Evolutionary conservation across 1,284 basidiomycete species (phyloP).

Genomic region (Mrakiaceae sp.): DNA sequence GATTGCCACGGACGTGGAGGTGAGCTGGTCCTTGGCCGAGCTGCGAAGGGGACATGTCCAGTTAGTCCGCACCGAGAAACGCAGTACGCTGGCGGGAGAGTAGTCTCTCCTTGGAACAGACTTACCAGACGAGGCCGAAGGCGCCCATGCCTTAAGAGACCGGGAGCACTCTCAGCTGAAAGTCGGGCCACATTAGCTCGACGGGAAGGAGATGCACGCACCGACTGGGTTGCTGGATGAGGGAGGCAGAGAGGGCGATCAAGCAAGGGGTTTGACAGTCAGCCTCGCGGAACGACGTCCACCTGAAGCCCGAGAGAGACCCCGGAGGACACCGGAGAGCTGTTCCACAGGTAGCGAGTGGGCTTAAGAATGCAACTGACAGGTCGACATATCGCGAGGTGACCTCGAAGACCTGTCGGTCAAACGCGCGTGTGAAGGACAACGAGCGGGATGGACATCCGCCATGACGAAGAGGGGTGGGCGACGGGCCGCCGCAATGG

Average conservation of each 20-base stretch:
- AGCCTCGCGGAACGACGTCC: background rate
- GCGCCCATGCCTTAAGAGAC: conserved; percentile 45
- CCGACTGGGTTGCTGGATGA: conserved; percentile 14
- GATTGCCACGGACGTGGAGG: conserved; percentile 86
- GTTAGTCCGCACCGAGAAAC: background rate
- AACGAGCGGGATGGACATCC: background rate
- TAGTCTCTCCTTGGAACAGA: conserved; percentile 11
- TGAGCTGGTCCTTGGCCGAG: conserved; percentile 96
- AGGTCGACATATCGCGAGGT: conserved; percentile 98
- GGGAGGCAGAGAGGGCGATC: conserved; percentile 17
- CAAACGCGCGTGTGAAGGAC: background rate
- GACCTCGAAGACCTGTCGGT: conserved; percentile 49
- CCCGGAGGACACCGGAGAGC: no score
- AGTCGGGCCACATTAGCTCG: no score
- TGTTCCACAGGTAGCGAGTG: no score
- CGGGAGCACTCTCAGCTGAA: no score
- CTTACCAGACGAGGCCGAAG: conserved; percentile 88
- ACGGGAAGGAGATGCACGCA: background rate
- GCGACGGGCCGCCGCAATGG: background rate
- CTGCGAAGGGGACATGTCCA: conserved; percentile 35
- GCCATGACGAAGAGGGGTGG: background rate
- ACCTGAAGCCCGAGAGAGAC: background rate
- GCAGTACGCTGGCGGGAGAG: background rate
- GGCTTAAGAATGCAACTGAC: conserved; percentile 28
- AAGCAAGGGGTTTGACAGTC: background rate